These are phyloP conservation scores for Tuber aestivum DNA, from an alignment of 495 filamentous ascomycete species.

Conservation along the genomic window DNA sequence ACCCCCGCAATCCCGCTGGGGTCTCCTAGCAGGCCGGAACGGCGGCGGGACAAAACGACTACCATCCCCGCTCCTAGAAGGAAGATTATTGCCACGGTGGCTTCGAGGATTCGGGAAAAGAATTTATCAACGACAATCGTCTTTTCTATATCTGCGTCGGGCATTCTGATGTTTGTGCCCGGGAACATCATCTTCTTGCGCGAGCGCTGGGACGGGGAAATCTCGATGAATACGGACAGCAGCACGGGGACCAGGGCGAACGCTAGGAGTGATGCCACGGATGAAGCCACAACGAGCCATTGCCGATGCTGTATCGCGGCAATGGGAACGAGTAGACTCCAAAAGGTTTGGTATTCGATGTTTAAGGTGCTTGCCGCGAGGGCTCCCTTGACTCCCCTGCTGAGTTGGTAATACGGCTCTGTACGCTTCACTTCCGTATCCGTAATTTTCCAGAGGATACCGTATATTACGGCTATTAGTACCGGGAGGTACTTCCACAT, in stretches of 20 bases:
- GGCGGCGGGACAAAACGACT: slow-evolving; percentile 49
- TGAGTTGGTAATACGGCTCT: slow-evolving; percentile 70
- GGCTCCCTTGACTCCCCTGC: slow-evolving; percentile 54
- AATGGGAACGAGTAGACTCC: slow-evolving; percentile 58
- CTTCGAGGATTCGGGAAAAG: slow-evolving; percentile 58
- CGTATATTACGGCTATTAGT: slow-evolving; percentile 61
- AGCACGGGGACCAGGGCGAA: slow-evolving; percentile 59
- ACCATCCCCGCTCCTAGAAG: slow-evolving; percentile 45
- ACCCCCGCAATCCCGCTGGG: slow-evolving; percentile 69
- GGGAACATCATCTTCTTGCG: slow-evolving; percentile 39
- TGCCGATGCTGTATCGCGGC: slow-evolving; percentile 56
- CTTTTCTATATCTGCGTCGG: slow-evolving; percentile 44
- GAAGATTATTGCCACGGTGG: slow-evolving; percentile 50
- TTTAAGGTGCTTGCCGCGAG: slow-evolving; percentile 63
- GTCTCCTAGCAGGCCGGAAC: slow-evolving; percentile 60
- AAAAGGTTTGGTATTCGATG: slow-evolving; percentile 63
- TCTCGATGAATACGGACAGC: slow-evolving; percentile 54
- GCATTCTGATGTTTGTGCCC: slow-evolving; percentile 18
- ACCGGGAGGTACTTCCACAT: slow-evolving; percentile 68
- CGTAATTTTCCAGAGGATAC: slow-evolving; percentile 67
- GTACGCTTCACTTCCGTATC: slow-evolving; percentile 70
- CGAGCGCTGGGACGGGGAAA: slow-evolving; percentile 47
- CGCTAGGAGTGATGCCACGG: slow-evolving; percentile 57
- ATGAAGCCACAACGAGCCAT: slow-evolving; percentile 60
- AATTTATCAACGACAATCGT: slow-evolving; percentile 51